Percentiles rank a stretch among this genome's conserved stretches.
Conservation (phyloP, 2,329 filamentous ascomycete genomes). For the Aureobasidium leucospermi region DNA sequence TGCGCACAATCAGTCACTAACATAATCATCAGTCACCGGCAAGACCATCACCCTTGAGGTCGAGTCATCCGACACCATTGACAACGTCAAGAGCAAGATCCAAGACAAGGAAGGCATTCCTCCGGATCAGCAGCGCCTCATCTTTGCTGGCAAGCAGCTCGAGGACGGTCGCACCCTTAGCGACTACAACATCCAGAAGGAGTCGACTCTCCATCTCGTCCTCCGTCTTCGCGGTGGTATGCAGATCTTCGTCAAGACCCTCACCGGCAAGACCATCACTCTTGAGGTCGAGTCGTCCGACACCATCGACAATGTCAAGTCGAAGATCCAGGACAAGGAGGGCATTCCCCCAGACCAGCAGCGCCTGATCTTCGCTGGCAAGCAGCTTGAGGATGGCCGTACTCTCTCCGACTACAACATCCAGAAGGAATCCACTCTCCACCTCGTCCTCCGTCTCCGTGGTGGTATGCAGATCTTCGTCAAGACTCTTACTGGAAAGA, state of each 20-base stretch:
- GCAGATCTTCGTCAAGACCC: slow-evolving; percentile 46
- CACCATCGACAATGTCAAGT: slow-evolving; percentile 91
- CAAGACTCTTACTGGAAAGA: slow-evolving; percentile 99
- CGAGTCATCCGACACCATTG: slow-evolving; percentile 75
- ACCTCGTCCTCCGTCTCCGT: slow-evolving; percentile 91
- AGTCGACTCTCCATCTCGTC: slow-evolving; percentile 59
- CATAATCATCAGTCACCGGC: slow-evolving; percentile 47
- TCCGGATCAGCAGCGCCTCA: slow-evolving; percentile 90
- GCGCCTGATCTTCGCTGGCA: slow-evolving; percentile 86
- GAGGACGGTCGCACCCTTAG: slow-evolving; percentile 86
- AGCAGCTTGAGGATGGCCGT: slow-evolving; percentile 87
- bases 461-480: slow-evolving; percentile 80
- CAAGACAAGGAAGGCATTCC: slow-evolving; percentile 98
- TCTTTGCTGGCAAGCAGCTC: slow-evolving; percentile 93
- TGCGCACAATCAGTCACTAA: slow-evolving; percentile 27
- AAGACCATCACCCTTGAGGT: slow-evolving; percentile 64
- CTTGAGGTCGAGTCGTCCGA: slow-evolving; percentile 83
- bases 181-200: slow-evolving; percentile 88
- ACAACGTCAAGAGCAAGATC: slow-evolving; percentile 96
- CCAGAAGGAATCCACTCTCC: slow-evolving; percentile 81
- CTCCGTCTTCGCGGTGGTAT: slow-evolving; percentile 61
- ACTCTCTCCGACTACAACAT: slow-evolving; percentile 96
- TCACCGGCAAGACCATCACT: slow-evolving; percentile 85
- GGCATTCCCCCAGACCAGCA: slow-evolving; percentile 93
- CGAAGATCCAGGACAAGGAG: slow-evolving; percentile 74